phyloP scores from a whole-genome alignment of 169 alveolate genomes.

The Babesia gibsoni region DNA sequence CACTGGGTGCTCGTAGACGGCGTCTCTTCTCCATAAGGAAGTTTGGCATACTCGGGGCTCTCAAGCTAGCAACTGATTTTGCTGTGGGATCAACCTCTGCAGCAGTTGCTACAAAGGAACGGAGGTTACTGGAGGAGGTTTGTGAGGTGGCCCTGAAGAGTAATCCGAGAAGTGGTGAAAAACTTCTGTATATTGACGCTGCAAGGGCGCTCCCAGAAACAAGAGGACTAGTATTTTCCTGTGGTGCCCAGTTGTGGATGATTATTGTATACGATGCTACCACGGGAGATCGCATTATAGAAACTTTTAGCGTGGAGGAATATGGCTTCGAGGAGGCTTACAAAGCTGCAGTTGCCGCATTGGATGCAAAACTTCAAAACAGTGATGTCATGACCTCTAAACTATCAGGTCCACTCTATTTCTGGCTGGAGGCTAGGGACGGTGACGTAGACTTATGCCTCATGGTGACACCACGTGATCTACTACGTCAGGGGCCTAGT shows the following conservation, averaged over 20 bases:
- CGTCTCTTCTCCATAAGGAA: conserved; percentile 61
- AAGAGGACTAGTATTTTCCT: conserved; percentile 52
- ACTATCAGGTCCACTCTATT: conserved; percentile 58
- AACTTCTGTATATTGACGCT: conserved; percentile 25
- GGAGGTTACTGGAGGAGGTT: conserved; percentile 48
- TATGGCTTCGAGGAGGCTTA: conserved; percentile 48
- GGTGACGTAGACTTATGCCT: conserved; percentile 11
- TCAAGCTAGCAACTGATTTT: conserved; percentile 59
- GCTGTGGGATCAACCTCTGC: conserved; percentile 30
- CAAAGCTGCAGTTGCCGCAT: conserved; percentile 30
- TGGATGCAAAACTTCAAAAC: conserved; percentile 27
- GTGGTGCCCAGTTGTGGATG: conserved; percentile 61
- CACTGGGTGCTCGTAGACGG: conserved; percentile 66
- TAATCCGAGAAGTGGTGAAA: conserved; percentile 21
- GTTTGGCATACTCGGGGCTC: conserved; percentile 66
- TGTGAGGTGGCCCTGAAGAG: conserved; percentile 27
- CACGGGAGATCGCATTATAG: conserved; percentile 17
- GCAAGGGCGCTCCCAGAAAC: conserved; percentile 42
- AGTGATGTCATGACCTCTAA: conserved; percentile 31
- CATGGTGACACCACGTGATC: conserved; percentile 38
- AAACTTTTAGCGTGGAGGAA: conserved; percentile 24
- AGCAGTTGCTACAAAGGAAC: conserved; percentile 43
- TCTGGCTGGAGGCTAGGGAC: conserved; percentile 41
- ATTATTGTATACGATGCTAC: conserved; percentile 24
- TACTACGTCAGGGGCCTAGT: conserved; percentile 21